Conservation (phyloP, 805 yeast genomes). For the Komagataella populi region DNA sequence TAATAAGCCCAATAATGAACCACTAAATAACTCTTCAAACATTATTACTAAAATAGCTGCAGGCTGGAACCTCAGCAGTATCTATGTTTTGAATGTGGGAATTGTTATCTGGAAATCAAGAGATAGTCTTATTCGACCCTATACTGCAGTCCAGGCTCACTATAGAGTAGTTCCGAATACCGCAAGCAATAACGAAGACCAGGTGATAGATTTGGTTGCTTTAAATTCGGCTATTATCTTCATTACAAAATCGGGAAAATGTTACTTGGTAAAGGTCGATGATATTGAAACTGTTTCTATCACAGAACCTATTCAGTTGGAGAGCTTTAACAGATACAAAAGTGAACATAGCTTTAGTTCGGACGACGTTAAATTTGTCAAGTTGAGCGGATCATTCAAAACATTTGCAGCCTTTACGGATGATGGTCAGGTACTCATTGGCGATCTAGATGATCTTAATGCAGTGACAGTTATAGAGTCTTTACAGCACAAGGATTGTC, state of each 20-base stretch:
- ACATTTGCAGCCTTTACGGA: constrained; percentile 43
- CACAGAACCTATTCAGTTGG: constrained; percentile 10
- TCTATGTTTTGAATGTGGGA: constrained; percentile 34
- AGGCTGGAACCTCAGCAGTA: constrained; percentile 55
- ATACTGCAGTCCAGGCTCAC: constrained; percentile 20
- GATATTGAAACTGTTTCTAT: constrained; percentile 7
- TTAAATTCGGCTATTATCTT: constrained; percentile 39
- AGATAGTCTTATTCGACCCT: constrained; percentile 7
- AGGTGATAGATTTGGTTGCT: constrained; percentile 39
- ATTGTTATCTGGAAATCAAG: constrained; percentile 42
- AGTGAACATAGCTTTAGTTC: constrained; percentile 6
- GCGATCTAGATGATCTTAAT: constrained; percentile 13
- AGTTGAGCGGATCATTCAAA: constrained; percentile 40
- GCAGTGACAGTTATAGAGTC: constrained; percentile 19
- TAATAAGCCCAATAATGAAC: constrained; percentile 9
- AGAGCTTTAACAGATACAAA: constrained; percentile 20
- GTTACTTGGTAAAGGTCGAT: constrained; percentile 21
- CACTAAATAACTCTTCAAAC: constrained; percentile 6
- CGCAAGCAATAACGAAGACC: constrained; percentile 16
- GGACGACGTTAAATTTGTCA: constrained; percentile 23
- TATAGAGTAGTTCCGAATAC: constrained; percentile 28
- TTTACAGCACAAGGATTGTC: constrained; percentile 32
- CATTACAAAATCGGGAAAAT: constrained; percentile 29
- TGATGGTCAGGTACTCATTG: constrained; percentile 31
- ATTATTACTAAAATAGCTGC: constrained; percentile 36